Conservation (phyloP, 108 stramenopile species). For the Skeletonema grethae region DNA sequence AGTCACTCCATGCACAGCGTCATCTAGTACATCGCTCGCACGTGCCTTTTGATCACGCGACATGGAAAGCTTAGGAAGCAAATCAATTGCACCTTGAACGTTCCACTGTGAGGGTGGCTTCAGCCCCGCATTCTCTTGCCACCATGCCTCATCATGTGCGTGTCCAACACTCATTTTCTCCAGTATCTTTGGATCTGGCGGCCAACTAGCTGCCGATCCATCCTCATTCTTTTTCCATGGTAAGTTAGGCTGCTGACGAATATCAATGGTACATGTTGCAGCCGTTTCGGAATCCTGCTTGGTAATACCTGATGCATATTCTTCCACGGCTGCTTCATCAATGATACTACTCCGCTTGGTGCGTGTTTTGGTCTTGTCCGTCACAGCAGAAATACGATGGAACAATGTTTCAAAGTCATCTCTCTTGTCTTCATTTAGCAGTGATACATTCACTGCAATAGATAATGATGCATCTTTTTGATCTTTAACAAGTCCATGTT, state of each 20-base stretch:
- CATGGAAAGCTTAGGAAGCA: constrained; percentile 13
- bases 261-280: constrained; percentile 14
- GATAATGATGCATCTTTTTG: not conserved
- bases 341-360: not conserved
- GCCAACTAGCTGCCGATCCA: constrained; percentile 15
- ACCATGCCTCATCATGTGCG: constrained; percentile 24
- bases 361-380: not conserved
- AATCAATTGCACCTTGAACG: constrained; percentile 28
- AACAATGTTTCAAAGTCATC: constrained; percentile 8
- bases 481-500: constrained; percentile 13
- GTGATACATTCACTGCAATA: not conserved
- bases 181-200: constrained; percentile 14
- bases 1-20: constrained; percentile 31
- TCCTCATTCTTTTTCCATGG: constrained; percentile 24
- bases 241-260: constrained; percentile 1
- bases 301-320: constrained; percentile 14
- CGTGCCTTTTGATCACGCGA: constrained; percentile 12
- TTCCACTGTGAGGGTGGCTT: constrained; percentile 22
- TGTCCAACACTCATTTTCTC: constrained; percentile 17
- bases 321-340: constrained; percentile 11
- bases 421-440: constrained; percentile 8
- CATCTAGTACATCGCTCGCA: constrained; percentile 12
- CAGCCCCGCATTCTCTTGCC: constrained; percentile 21
- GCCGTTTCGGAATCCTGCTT: constrained; percentile 22
- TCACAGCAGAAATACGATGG: not conserved